Percentiles rank a stretch among this genome's conserved stretches.
phyloP scores from a whole-genome alignment of 2,329 filamentous ascomycete genomes.

The Ascochyta lentis region DNA sequence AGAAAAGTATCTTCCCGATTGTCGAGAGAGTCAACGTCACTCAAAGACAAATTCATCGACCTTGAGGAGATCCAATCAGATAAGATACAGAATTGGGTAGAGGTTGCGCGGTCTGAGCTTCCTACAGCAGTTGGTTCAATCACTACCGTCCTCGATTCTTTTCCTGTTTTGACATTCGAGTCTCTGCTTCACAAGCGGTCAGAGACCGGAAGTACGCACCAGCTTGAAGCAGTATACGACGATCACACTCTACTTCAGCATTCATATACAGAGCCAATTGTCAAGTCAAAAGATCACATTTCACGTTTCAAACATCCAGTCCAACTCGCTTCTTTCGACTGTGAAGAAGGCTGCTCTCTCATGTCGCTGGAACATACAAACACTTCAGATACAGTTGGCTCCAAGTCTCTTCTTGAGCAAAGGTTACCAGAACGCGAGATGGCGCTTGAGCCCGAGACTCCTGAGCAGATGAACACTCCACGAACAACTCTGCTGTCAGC shows the following conservation, averaged over 20 bases:
- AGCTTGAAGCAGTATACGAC: neutral
- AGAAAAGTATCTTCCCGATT: constrained; percentile 17
- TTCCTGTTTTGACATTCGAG: neutral
- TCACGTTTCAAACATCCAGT: neutral
- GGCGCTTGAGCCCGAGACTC: neutral
- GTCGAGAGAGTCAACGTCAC: constrained; percentile 14
- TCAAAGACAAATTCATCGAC: constrained; percentile 29
- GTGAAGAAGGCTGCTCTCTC: neutral
- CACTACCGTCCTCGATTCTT: constrained; percentile 1
- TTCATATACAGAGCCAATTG: neutral
- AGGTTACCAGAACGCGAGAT: neutral
- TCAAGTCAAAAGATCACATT: neutral
- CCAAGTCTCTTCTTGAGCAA: neutral
- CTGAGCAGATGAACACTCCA: neutral
- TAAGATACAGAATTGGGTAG: constrained; percentile 29
- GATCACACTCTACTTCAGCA: neutral
- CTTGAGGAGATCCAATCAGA: neutral
- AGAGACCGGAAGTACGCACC: neutral
- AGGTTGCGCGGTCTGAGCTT: constrained; percentile 23
- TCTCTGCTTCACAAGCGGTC: neutral
- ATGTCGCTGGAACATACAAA: neutral
- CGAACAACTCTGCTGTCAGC: neutral
- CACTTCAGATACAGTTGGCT: neutral
- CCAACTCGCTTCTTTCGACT: neutral
- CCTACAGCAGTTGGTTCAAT: constrained; percentile 26